Evolutionary conservation across 805 yeast species (phyloP), one percentile per base, ranked within the genome.

Genomic region (Peterozyma xylosa): DNA sequence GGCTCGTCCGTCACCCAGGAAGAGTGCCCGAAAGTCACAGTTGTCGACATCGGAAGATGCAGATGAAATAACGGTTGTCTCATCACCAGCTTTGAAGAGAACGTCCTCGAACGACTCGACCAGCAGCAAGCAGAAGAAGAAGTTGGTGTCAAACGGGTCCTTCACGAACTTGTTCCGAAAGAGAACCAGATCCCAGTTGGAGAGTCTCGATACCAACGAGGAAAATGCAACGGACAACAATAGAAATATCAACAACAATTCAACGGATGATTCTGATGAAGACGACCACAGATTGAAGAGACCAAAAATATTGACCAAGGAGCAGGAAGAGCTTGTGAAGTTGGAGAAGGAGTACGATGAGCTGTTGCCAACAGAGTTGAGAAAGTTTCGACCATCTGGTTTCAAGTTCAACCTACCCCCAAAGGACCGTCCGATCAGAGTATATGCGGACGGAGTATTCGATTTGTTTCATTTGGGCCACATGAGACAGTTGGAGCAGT

Each of bases 361-460:
- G 3, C 74, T 67, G 48, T 63, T 86, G 35, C 93, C 89, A 2
- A 83, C 71, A 42, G 79, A 85, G 49, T 76, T 76, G 55, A 71
- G 90, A 47, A 84, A 79, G 63, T 87, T 71, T 66, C 74, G 96
- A 54, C 96, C 96, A 18, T 63, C 64, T 30, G 96, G 96, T 2
- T 88, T 65, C 66, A 70, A 68, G 52, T 76, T 93, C 62, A 88
- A 87, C 53, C 53, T 81, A 21, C 99, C 99, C 2, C 95, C 96
- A 2, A 68, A 60, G 3, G 93, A 84, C 56, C 73, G 96, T 47
- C 90, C 96, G 1, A 79, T 93, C 29, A 74, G 99, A 48, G 78
- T 93, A n/a, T 93, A 93, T 60, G 99, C 99, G 5, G 99, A 93
- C 64, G 99, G 99, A 42, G 96, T 93, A 15, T 93, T 93, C 68